Evolutionary conservation across 306 rosid species (phyloP).

Genomic region (Casuarina cunninghamiana): DNA sequence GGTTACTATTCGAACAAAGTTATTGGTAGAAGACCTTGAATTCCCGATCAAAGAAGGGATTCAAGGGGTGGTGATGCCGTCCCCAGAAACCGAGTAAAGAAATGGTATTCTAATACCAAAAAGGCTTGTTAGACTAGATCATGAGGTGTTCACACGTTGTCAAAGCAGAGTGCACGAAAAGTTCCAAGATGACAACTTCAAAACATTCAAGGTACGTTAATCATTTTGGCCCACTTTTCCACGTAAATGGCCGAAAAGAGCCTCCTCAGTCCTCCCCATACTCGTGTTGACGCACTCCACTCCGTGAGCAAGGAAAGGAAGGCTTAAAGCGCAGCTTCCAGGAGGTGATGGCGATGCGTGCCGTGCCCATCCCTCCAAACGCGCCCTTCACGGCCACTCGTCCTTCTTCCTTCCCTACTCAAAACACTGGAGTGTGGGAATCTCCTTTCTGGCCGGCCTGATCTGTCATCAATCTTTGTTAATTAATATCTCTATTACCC

Average conservation of each 20-base stretch:
- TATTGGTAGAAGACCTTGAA: too few relatives aligned
- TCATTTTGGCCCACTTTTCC: neutral
- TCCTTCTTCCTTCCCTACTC: slow-evolving; percentile 9
- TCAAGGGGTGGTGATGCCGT: too few relatives aligned
- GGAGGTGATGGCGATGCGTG: slow-evolving; percentile 34
- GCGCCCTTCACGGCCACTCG: slow-evolving; percentile 35
- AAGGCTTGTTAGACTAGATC: too few relatives aligned
- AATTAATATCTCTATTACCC: too few relatives aligned
- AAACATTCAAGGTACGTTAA: slow-evolving; percentile 1
- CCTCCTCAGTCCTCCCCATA: neutral
- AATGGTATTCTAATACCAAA: too few relatives aligned
- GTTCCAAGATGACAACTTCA: neutral
- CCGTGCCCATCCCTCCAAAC: slow-evolving; percentile 42
- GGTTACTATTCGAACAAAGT: too few relatives aligned
- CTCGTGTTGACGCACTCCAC: neutral
- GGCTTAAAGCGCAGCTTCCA: slow-evolving; percentile 30
- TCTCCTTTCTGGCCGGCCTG: slow-evolving; percentile 28
- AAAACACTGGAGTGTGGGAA: neutral
- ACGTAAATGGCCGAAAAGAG: neutral
- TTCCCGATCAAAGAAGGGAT: too few relatives aligned
- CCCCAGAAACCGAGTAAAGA: too few relatives aligned
- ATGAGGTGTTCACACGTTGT: neutral
- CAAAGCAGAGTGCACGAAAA: neutral
- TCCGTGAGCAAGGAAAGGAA: neutral
- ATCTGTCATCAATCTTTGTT: neutral